These are phyloP conservation scores for Daldinia loculata DNA, from an alignment of 495 filamentous ascomycete species.

Conservation along the genomic window DNA sequence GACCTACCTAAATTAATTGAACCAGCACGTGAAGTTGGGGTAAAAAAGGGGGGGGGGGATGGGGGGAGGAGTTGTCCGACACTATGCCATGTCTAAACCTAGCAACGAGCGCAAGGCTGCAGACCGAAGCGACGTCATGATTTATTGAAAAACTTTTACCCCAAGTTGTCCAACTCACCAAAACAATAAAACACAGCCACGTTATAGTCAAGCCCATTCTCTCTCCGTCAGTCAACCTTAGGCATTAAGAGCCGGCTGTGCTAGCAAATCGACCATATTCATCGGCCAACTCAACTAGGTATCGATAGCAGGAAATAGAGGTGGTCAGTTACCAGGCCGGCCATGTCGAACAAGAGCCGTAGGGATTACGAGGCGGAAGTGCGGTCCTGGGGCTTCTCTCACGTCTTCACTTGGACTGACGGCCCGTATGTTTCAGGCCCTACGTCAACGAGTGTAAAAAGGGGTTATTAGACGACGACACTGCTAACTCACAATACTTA, in stretches of 20 bases:
- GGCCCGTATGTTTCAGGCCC: conserved; percentile 62
- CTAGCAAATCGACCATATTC: not conserved
- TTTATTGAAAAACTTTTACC: not conserved
- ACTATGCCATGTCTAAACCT: not conserved
- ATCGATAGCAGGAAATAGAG: not conserved
- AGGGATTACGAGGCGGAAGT: conserved; percentile 66
- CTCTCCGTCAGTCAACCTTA: not conserved
- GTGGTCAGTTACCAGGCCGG: not conserved
- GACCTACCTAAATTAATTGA: not conserved
- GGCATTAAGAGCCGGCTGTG: conserved; percentile 26
- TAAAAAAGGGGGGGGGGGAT: not conserved
- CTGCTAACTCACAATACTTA: conserved; percentile 5
- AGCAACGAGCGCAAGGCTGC: conserved; percentile 27
- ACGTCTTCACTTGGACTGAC: conserved; percentile 86
- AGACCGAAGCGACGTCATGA: conserved; percentile 34
- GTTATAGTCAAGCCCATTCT: not conserved
- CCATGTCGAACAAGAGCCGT: conserved; percentile 34
- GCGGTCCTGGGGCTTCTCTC: conserved; percentile 75
- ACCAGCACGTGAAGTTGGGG: conserved; percentile 20
- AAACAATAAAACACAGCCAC: conserved; percentile 27
- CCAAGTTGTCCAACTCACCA: conserved; percentile 1
- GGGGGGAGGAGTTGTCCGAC: not conserved
- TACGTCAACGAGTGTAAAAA: not conserved
- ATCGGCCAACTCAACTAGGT: conserved; percentile 2
- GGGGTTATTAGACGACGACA: not conserved